Evolutionary conservation across 352 stramenopile genomes (phyloP).

Genomic region (Globisporangium perplexum): DNA sequence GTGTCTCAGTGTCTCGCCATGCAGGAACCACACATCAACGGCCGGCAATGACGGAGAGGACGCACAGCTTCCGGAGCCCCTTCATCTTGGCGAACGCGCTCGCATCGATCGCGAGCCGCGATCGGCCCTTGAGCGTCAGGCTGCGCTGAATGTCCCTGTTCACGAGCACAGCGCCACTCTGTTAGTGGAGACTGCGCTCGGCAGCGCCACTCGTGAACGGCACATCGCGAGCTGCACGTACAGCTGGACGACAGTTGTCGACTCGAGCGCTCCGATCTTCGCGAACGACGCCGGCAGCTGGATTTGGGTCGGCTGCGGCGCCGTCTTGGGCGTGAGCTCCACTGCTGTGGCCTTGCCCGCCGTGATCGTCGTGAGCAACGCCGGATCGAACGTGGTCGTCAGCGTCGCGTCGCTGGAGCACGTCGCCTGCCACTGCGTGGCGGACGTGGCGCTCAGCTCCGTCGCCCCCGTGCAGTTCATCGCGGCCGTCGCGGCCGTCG

Average conservation of each 20-base stretch:
- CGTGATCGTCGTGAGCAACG: constrained; percentile 2
- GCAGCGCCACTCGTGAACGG: no score
- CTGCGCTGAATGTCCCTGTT: constrained; percentile 1
- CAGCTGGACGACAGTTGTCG: not conserved
- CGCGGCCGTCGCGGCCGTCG: no score
- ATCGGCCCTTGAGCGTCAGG: not conserved
- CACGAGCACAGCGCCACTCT: not conserved
- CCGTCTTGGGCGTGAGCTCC: constrained; percentile 1
- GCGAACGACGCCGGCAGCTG: not conserved
- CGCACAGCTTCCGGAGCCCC: constrained; percentile 4
- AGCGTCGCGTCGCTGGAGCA: constrained; percentile 1
- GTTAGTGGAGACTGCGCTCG: not conserved
- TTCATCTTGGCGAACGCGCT: constrained; percentile 1
- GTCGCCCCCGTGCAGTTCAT: not conserved
- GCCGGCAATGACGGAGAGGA: not conserved
- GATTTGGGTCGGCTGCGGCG: not conserved
- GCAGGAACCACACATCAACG: no score
- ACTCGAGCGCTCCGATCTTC: constrained; percentile 1
- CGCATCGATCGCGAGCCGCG: not conserved
- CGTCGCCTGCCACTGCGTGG: not conserved
- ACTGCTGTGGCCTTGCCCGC: not conserved
- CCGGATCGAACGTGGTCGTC: not conserved
- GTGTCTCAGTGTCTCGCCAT: no score
- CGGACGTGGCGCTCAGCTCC: constrained; percentile 4
- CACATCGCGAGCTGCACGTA: not conserved